Base-by-base conservation (phyloP, 768 basidiomycete species). In the Scleroderma bovista region DNA sequence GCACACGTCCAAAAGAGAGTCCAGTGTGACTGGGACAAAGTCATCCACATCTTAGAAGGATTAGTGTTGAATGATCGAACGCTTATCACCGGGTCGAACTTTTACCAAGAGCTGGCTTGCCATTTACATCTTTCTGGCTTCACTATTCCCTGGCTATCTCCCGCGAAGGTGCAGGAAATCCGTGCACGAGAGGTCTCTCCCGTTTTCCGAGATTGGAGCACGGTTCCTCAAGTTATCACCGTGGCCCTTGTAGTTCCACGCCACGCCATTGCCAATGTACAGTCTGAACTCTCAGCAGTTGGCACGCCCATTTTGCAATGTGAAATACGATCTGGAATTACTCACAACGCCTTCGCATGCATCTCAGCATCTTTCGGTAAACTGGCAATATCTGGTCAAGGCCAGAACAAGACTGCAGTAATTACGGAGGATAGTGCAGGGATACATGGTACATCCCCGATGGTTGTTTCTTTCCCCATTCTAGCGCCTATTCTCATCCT, bases 41-140 rank as follows among this genome's bases (percentile, higher is more conserved):
- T 69, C 10, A 72, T 84, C 68, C 53, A 57, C 9, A 44, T 51
- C 45, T 36, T 70, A 72, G 50, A 51, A 68, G 13, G 51, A 1
- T 8, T 45, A 10, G 47, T 63, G 3, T 0, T 15, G 34, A 33
- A 7, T 7, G 59, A 66, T 43, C 46, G 15, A 1, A 57, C 32
- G 26, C 46, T 66, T 19, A 41, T 61, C 32, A 23, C 67, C 46
- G 66, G 54, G 31, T 61, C 54, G 22, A 60, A 66, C 38, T 63
- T 71, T 50, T 69, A 71, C 51, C 77, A 80, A 50, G 79, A 82
- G 37, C 59, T 82, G 44, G 74, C 68, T 44, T 57, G 66, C 16
- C 70, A 76, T 15, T 61, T 79, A 6, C 68, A 78, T 51, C 64
- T 71, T 13, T 60, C 71, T 20, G 70, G 68, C 4, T 62, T 64